Conservation (phyloP, 2,329 filamentous ascomycete species). For the Scopulariopsis brevicaulis region DNA sequence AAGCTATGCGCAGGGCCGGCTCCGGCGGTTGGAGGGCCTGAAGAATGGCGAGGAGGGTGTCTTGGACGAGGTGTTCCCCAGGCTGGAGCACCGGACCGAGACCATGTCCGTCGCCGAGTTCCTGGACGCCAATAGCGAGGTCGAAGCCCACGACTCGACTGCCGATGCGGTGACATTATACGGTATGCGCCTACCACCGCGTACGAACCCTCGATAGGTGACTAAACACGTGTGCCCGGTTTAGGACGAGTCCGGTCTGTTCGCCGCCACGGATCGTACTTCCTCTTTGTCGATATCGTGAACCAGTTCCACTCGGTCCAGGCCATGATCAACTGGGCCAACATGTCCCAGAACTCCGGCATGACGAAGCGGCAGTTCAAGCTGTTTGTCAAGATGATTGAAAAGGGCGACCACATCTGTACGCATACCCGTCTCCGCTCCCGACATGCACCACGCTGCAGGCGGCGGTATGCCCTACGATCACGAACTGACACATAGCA, state of each 20-base stretch:
- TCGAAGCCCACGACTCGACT: neutral
- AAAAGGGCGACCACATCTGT: slow-evolving; percentile 79
- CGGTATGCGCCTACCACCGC: slow-evolving; percentile 10
- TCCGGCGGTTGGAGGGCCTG: slow-evolving; percentile 18
- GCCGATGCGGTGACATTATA: slow-evolving; percentile 12
- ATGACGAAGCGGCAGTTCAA: slow-evolving; percentile 35
- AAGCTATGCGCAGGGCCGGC: slow-evolving; percentile 23
- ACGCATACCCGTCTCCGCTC: slow-evolving; percentile 29
- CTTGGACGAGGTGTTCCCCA: slow-evolving; percentile 5
- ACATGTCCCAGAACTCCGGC: slow-evolving; percentile 17
- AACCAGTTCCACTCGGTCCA: slow-evolving; percentile 66
- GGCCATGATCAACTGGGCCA: slow-evolving; percentile 59
- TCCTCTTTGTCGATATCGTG: slow-evolving; percentile 74
- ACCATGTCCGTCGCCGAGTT: slow-evolving; percentile 10
- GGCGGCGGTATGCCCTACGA: neutral
- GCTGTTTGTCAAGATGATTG: slow-evolving; percentile 52
- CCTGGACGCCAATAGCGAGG: slow-evolving; percentile 4
- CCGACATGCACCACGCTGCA: slow-evolving; percentile 3
- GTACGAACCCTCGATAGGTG: slow-evolving; percentile 10
- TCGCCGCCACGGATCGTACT: slow-evolving; percentile 61
- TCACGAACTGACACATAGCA: slow-evolving; percentile 19
- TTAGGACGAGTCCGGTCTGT: slow-evolving; percentile 64
- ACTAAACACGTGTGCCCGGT: neutral
- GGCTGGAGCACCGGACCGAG: slow-evolving; percentile 6
- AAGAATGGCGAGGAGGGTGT: slow-evolving; percentile 8